phyloP scores from a whole-genome alignment of 768 basidiomycete species.

The Rhizopogon sp. region DNA sequence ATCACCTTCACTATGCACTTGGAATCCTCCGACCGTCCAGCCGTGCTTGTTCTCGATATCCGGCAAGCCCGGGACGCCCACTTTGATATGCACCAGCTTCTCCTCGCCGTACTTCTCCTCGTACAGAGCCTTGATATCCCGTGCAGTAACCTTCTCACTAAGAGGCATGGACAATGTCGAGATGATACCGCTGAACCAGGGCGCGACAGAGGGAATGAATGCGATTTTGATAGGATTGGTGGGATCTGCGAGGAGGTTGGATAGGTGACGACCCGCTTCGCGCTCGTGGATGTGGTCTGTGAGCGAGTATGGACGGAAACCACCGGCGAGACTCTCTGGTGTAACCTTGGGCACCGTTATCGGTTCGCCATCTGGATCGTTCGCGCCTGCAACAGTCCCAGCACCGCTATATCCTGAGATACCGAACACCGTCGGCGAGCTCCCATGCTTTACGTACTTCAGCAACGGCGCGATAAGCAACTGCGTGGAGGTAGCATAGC shows the following conservation, averaged over 20 bases:
- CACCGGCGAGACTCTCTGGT: slow-evolving; percentile 68
- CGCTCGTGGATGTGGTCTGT: slow-evolving; percentile 99
- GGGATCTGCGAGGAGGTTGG: slow-evolving; percentile 42
- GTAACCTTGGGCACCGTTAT: slow-evolving; percentile 79
- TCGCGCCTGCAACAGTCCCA: slow-evolving; percentile 71
- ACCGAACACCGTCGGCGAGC: slow-evolving; percentile 84
- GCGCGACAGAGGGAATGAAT: slow-evolving; percentile 82
- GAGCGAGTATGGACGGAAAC: slow-evolving; percentile 79
- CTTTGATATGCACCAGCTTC: slow-evolving; percentile 62
- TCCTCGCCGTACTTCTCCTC: slow-evolving; percentile 74
- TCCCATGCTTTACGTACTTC: slow-evolving; percentile 50
- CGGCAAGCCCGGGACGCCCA: slow-evolving; percentile 64
- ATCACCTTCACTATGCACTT: slow-evolving; percentile 85
- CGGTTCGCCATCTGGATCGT: slow-evolving; percentile 63
- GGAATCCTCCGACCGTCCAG: slow-evolving; percentile 89
- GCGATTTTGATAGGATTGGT: slow-evolving; percentile 51
- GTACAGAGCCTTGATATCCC: slow-evolving; percentile 68
- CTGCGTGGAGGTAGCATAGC: slow-evolving; percentile 92
- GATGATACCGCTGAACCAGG: slow-evolving; percentile 97
- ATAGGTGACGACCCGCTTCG: slow-evolving; percentile 84
- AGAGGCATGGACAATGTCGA: slow-evolving; percentile 84
- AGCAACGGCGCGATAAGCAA: slow-evolving; percentile 88
- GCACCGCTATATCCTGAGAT: slow-evolving; percentile 95
- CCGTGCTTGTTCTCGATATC: slow-evolving; percentile 84
- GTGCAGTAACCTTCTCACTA: slow-evolving; percentile 57